Percentiles rank a stretch among this genome's conserved stretches.
Conservation (phyloP, 257 asterid species). For the Solanum lignicaule region DNA sequence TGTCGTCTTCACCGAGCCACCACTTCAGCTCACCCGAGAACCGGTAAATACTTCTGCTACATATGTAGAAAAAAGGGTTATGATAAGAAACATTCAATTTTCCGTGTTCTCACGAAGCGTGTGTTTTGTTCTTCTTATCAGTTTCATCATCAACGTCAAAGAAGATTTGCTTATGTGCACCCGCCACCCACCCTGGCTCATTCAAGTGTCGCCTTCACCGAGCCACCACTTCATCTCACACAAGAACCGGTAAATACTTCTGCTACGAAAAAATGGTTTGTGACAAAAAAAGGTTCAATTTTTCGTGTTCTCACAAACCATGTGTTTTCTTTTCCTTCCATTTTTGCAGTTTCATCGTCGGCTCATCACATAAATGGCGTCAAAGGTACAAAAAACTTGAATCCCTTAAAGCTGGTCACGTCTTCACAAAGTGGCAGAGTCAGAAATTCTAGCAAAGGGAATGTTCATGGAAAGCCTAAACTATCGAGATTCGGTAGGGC, state of each 20-base stretch:
- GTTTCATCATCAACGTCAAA: not conserved
- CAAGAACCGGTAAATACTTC: not conserved
- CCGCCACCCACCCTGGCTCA: conserved; percentile 5
- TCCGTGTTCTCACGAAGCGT: not conserved
- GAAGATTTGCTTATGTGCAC: conserved; percentile 4
- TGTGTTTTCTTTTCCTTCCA: not conserved
- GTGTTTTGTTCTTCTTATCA: not conserved
- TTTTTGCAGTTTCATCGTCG: not conserved
- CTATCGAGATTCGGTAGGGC: conserved; percentile 3
- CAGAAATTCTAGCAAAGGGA: not conserved
- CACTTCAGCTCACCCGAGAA: not conserved
- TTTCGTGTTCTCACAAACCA: not conserved
- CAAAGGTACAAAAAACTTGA: not conserved
- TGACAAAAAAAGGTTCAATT: not conserved
- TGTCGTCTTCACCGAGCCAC: conserved; percentile 6
- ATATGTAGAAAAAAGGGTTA: not conserved
- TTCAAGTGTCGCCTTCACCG: conserved; percentile 14
- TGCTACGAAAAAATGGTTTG: not conserved
- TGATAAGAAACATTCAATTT: not conserved
- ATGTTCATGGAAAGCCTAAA: not conserved
- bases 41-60: not conserved
- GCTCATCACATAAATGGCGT: not conserved
- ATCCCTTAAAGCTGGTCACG: not conserved
- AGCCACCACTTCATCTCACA: not conserved
- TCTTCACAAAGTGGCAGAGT: not conserved